These are phyloP conservation scores for Globisporangium emineosum DNA, from an alignment of 352 stramenopile genomes.

Conservation along the genomic window DNA sequence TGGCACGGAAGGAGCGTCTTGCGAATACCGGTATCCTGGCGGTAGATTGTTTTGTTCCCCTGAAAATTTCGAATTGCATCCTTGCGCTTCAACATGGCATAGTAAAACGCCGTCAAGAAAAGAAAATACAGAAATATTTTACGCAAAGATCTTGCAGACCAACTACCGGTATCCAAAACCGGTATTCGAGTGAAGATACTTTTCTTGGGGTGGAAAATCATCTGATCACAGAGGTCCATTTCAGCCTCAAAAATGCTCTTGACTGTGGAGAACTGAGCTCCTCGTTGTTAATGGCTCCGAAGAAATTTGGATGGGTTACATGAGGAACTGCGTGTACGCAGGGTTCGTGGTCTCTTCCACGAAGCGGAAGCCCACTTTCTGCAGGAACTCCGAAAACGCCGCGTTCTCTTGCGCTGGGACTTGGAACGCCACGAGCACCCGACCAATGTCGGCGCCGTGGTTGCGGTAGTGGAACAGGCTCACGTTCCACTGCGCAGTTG, in stretches of 20 bases:
- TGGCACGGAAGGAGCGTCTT: background rate
- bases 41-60: background rate
- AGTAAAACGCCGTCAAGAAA: background rate
- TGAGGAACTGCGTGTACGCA: conserved; percentile 76
- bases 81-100: background rate
- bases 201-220: too few relatives aligned
- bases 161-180: background rate
- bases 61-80: background rate
- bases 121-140: background rate
- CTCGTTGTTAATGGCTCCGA: background rate
- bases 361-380: conserved; percentile 69
- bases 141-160: background rate
- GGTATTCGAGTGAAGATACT: background rate
- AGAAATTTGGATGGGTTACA: conserved; percentile 33
- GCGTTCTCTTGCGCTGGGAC: conserved; percentile 63
- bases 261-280: too few relatives aligned
- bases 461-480: conserved; percentile 99
- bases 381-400: conserved; percentile 62
- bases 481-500: conserved; percentile 92
- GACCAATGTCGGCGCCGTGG: conserved; percentile 97
- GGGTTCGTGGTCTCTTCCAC: conserved; percentile 86
- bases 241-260: background rate
- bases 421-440: conserved; percentile 96
- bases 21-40: background rate
- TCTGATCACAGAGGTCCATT: too few relatives aligned